Base-by-base conservation (phyloP, 768 basidiomycete species). In the Termitomyces sp. region DNA sequence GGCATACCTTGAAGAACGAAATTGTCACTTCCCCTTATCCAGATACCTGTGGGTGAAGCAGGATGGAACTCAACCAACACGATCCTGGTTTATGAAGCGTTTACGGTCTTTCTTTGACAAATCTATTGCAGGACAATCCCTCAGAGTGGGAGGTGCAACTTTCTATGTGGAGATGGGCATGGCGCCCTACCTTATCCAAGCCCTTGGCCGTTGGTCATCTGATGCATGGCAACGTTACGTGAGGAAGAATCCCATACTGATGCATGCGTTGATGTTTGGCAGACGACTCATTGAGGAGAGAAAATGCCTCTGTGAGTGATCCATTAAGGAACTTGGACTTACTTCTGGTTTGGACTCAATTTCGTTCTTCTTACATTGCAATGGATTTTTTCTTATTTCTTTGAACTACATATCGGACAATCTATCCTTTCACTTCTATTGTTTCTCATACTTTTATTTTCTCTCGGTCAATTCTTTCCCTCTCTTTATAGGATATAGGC, bases 101-200 rank as follows among this genome's bases (percentile, higher is more conserved):
- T 50, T 71, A 0, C 40, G 53, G 2, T 2, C 3, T 0, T 67
- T 64, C 53, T 66, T 65, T 33, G 58, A 59, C 13, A 45, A 40
- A 0, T 52, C 57, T 36, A 32, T 73, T 33, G 67, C 65, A 20
- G 79, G 79, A 1, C 80, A 81, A 39, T 79, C 76, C 0, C 40
- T 79, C 38, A 69, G 75, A 18, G 68, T 75, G 0, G 76, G 78
- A 7, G 75, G 77, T 2, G 75, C 78, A 0, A 79, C 77, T 0
- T 59, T 36, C n/a, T 67, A 73, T 7, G 77, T 76, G 0, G 57
- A 60, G 8, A 42, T 33, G 0, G 75, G 78, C 0, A 63, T 67
- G 7, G 58, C 73, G 5, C 66, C 69, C 1, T 58, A 68, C 46
- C 36, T 61, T 16, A 78, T 79, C 35, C 76, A 76, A 44, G 71